Percentiles rank a stretch among this genome's conserved stretches.
Evolutionary conservation across 2,329 filamentous ascomycete species (phyloP).

Genomic region (Aspergillus pseudoterreus): DNA sequence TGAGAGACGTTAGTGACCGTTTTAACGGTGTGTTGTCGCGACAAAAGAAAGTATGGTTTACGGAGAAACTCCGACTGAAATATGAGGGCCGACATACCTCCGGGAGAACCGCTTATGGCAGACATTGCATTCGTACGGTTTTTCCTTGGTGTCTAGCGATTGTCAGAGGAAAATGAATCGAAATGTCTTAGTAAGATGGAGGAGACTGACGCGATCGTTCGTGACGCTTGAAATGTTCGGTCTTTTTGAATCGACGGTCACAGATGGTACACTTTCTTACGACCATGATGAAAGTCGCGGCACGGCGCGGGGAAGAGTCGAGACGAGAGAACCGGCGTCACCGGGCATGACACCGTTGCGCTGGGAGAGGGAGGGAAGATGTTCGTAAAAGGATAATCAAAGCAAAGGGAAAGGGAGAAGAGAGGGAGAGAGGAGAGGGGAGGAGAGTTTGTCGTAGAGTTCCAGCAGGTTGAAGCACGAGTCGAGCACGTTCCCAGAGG

Average conservation of each 20-base stretch:
- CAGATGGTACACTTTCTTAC: conserved; percentile 46
- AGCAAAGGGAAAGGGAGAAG: not conserved
- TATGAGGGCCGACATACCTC: conserved; percentile 36
- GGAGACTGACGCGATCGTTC: conserved; percentile 50
- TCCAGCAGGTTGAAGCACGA: not conserved
- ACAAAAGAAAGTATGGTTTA: not conserved
- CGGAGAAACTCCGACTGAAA: not conserved
- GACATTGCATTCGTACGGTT: conserved; percentile 51
- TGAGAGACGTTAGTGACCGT: conserved; percentile 17
- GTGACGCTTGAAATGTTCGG: conserved; percentile 54
- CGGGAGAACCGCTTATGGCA: conserved; percentile 54
- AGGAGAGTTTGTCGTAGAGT: not conserved
- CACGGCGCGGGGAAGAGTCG: conserved; percentile 4
- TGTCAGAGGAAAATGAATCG: not conserved
- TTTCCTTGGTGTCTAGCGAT: conserved; percentile 50
- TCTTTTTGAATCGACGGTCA: conserved; percentile 55
- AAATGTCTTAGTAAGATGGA: not conserved
- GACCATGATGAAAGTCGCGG: conserved; percentile 32
- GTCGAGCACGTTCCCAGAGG: not conserved
- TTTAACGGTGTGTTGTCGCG: not conserved
- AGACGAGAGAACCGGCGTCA: not conserved
- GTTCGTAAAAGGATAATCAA: not conserved
- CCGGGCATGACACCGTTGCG: conserved; percentile 2
- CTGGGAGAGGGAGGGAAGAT: not conserved
- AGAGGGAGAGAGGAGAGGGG: not conserved